A percentile compares a stretch with the other conserved stretches of the same genome.
These are phyloP conservation scores for Wickerhamiella pararugosa DNA, from an alignment of 1,139 yeast species.

Conservation along the genomic window DNA sequence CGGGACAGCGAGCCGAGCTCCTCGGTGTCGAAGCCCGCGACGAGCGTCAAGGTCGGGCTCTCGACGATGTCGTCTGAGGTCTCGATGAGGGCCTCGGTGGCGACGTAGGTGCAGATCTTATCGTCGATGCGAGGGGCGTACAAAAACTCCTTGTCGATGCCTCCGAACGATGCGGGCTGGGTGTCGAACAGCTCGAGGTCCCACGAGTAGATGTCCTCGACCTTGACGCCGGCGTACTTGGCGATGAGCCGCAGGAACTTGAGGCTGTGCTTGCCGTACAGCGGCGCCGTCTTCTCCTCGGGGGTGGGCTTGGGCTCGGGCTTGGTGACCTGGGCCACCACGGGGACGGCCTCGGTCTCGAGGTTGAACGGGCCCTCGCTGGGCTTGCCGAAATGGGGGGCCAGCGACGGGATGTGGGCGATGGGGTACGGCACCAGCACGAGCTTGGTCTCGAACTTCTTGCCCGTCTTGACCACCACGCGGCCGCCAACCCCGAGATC, in stretches of 20 bases:
- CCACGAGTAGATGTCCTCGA: conserved; percentile 61
- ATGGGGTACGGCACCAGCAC: conserved; percentile 73
- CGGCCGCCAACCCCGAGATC: conserved; percentile 88
- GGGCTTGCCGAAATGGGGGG: conserved; percentile 82
- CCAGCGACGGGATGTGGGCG: conserved; percentile 83
- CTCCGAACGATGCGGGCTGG: conserved; percentile 74
- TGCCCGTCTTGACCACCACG: conserved; percentile 46
- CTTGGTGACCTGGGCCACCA: conserved; percentile 41
- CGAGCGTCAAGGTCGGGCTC: conserved; percentile 40
- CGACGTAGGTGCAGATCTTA: conserved; percentile 76
- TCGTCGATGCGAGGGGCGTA: conserved; percentile 89
- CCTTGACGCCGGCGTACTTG: conserved; percentile 39
- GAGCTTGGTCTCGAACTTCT: conserved; percentile 42
- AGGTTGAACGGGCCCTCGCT: conserved; percentile 69
- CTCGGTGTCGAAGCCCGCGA: conserved; percentile 82
- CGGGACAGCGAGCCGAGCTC: conserved; percentile 85
- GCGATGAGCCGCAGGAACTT: conserved; percentile 62
- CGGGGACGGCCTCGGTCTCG: conserved; percentile 79
- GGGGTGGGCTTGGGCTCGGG: conserved; percentile 31
- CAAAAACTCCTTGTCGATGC: conserved; percentile 74
- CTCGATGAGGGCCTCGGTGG: conserved; percentile 45
- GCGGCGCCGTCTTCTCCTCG: conserved; percentile 46
- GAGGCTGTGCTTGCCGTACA: conserved; percentile 57
- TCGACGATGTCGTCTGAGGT: conserved; percentile 41
- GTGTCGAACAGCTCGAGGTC: conserved; percentile 77